Evolutionary conservation across 2,329 filamentous ascomycete genomes (phyloP).

Genomic region (Pestalotiopsis sp.): DNA sequence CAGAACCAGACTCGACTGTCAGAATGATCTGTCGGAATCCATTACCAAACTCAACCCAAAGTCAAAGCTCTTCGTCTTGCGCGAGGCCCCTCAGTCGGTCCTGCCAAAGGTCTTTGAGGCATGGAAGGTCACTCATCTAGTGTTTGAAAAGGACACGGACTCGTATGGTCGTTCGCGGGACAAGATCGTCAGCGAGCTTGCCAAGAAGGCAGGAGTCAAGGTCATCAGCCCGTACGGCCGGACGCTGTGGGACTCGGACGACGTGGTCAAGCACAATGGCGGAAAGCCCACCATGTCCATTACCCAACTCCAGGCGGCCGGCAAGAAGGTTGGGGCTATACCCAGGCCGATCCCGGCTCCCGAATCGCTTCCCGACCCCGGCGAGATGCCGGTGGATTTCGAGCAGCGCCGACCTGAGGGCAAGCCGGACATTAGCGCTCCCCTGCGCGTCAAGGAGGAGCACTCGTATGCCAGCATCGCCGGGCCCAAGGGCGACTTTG

Average conservation of each 20-base stretch:
- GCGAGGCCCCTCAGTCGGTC: conserved; percentile 72
- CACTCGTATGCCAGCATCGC: conserved; percentile 62
- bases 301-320: conserved; percentile 65
- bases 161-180: conserved; percentile 71
- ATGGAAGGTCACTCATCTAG: conserved; percentile 75
- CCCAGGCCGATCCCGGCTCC: conserved; percentile 61
- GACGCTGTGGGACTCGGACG: conserved; percentile 75
- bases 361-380: conserved; percentile 63
- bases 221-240: conserved; percentile 68
- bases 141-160: conserved; percentile 81
- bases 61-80: conserved; percentile 72
- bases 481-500: conserved; percentile 70
- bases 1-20: conserved; percentile 65
- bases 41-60: conserved; percentile 69
- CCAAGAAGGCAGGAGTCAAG: conserved; percentile 66
- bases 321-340: conserved; percentile 64
- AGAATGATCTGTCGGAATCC: conserved; percentile 68
- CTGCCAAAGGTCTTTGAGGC: conserved; percentile 73
- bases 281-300: conserved; percentile 78
- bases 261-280: conserved; percentile 65
- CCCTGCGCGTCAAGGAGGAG: conserved; percentile 56
- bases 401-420: conserved; percentile 53
- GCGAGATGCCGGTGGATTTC: conserved; percentile 60
- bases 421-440: conserved; percentile 63
- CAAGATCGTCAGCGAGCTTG: conserved; percentile 58